phyloP scores from a whole-genome alignment of 2,329 filamentous ascomycete genomes.

The Exophiala bonariae region DNA sequence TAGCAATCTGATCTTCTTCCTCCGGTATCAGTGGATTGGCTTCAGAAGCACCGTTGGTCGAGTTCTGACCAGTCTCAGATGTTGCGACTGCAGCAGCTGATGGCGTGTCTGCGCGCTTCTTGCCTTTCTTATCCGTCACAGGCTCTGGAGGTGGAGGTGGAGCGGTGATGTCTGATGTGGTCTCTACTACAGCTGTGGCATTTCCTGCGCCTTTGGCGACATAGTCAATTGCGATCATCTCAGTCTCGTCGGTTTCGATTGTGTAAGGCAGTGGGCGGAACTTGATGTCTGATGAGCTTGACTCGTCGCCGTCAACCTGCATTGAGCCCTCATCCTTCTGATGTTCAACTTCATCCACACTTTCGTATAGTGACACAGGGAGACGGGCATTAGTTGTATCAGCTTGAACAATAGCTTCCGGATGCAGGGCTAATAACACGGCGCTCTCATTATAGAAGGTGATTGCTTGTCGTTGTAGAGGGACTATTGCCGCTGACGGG shows the following conservation, averaged over 20 bases:
- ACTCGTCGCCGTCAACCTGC: slow-evolving; percentile 68
- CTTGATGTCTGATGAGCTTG: slow-evolving; percentile 58
- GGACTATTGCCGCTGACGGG: slow-evolving; percentile 65
- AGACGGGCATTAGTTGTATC: slow-evolving; percentile 72
- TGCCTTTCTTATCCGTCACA: slow-evolving; percentile 33
- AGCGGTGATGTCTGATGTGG: slow-evolving; percentile 31
- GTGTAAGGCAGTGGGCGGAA: slow-evolving; percentile 84
- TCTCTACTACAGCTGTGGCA: slow-evolving; percentile 55
- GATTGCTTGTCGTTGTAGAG: slow-evolving; percentile 77
- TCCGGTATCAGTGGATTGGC: slow-evolving; percentile 50
- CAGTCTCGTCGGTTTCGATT: slow-evolving; percentile 90
- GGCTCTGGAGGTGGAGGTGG: slow-evolving; percentile 2
- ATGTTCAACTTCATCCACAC: slow-evolving; percentile 71
- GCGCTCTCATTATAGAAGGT: slow-evolving; percentile 72
- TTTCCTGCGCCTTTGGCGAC: slow-evolving; percentile 83
- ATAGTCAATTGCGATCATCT: slow-evolving; percentile 97
- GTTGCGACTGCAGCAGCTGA: slow-evolving; percentile 19
- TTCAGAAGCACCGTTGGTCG: slow-evolving; percentile 10
- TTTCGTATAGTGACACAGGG: slow-evolving; percentile 89
- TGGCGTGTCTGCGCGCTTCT: slow-evolving; percentile 34
- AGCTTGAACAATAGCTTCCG: slow-evolving; percentile 52
- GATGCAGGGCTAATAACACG: slow-evolving; percentile 83
- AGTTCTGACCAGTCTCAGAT: slow-evolving; percentile 33
- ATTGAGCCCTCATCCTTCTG: slow-evolving; percentile 54
- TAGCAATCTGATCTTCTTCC: slow-evolving; percentile 66